These are phyloP conservation scores for Microdochium nivale DNA, from an alignment of 2,329 filamentous ascomycete species.

Conservation along the genomic window DNA sequence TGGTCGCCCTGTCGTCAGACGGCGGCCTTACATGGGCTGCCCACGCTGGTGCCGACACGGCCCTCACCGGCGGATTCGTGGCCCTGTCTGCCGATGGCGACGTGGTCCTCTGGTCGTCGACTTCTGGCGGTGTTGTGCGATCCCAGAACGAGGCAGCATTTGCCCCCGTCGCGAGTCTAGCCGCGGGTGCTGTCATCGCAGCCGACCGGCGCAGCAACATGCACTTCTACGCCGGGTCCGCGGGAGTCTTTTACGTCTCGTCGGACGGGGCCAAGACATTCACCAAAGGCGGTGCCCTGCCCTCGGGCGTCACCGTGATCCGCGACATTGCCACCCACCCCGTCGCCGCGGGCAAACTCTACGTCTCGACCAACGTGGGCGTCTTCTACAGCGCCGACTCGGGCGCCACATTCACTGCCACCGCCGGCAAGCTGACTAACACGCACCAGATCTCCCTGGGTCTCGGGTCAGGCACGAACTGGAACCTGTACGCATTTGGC, in stretches of 20 bases:
- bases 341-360: conserved; percentile 49
- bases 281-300: conserved; percentile 25
- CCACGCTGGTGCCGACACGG: conserved; percentile 35
- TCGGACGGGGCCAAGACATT: conserved; percentile 39
- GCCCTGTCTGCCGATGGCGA: conserved; percentile 42
- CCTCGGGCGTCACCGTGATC: conserved; percentile 29
- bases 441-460: conserved; percentile 36
- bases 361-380: conserved; percentile 44
- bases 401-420: conserved; percentile 35
- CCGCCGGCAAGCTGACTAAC: conserved; percentile 24
- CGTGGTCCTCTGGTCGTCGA: conserved; percentile 38
- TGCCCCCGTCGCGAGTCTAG: conserved; percentile 32
- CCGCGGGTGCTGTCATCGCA: conserved; percentile 37
- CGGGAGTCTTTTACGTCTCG: conserved; percentile 40
- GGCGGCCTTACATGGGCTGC: conserved; percentile 41
- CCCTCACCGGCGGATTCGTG: conserved; percentile 33
- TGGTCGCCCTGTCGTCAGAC: conserved; percentile 39
- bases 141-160: conserved; percentile 33
- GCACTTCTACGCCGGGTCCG: conserved; percentile 42
- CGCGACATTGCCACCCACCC: conserved; percentile 50
- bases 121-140: conserved; percentile 29
- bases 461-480: conserved; percentile 25
- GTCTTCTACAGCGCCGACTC: conserved; percentile 45
- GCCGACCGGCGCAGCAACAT: conserved; percentile 44
- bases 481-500: conserved; percentile 41